These are phyloP conservation scores for Mucor ambiguus DNA, from an alignment of 371 early-diverging fungal species.

Conservation along the genomic window DNA sequence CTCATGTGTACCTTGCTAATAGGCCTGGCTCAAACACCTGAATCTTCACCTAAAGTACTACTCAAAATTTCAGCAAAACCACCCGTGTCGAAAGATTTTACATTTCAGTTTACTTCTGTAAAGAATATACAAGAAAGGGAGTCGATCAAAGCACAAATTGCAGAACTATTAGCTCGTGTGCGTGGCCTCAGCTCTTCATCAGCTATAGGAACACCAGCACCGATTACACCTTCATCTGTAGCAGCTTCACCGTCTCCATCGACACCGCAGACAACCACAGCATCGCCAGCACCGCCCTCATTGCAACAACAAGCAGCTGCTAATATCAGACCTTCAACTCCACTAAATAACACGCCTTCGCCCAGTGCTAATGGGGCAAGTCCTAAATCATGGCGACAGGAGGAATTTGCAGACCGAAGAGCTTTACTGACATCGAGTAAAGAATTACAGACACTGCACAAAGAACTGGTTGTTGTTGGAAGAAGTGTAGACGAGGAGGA, in stretches of 20 bases:
- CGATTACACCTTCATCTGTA: constrained; percentile 21
- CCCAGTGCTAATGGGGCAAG: constrained; percentile 22
- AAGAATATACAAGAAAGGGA: constrained; percentile 59
- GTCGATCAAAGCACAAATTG: constrained; percentile 56
- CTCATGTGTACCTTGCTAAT: not conserved
- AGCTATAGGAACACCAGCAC: constrained; percentile 18
- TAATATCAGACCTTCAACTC: not conserved
- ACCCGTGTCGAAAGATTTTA: constrained; percentile 43
- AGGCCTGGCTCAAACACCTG: constrained; percentile 49
- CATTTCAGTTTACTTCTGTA: constrained; percentile 56
- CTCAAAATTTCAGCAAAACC: constrained; percentile 42
- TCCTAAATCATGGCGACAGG: constrained; percentile 39
- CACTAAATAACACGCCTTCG: not conserved
- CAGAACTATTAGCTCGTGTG: constrained; percentile 49
- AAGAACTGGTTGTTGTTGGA: constrained; percentile 77
- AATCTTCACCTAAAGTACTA: constrained; percentile 40
- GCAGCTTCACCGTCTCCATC: constrained; percentile 18
- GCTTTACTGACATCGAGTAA: constrained; percentile 66
- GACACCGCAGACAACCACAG: constrained; percentile 1
- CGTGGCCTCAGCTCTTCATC: constrained; percentile 24
- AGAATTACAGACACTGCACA: constrained; percentile 75
- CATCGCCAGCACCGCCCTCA: constrained; percentile 5
- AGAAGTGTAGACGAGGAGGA: constrained; percentile 83
- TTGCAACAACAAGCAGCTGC: constrained; percentile 16
- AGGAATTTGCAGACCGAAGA: constrained; percentile 63